Evolutionary conservation across 2,329 filamentous ascomycete genomes (phyloP), one percentile per base, ranked within the genome.

Genomic region (Ilyonectria destructans): DNA sequence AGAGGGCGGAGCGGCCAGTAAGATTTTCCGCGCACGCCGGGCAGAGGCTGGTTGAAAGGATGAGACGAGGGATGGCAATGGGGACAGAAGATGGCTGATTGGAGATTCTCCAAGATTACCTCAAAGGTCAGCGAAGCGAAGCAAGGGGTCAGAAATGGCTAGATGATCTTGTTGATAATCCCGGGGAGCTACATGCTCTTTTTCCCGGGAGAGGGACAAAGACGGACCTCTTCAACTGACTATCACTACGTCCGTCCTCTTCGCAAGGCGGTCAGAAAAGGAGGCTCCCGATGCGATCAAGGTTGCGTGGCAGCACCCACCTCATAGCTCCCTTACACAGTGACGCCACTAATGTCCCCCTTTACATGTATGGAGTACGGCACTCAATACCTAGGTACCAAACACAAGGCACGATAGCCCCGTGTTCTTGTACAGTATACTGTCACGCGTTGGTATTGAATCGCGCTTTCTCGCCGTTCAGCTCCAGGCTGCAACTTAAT

Each of bases 11-110:
- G 31, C 65, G 68, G 68, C 65, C 48, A 68, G 48, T 60, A 51
- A 55, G 57, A 65, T 69, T 62, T 69, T 62, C 37, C 61, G 68
- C 60, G 46, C 56, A 48, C 58, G 55, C 58, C 45, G 56, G 48
- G 49, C 37, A 17, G 45, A 59, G 54, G 56, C 19, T 29, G 35
- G 6, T 21, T n/a, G 43, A 58, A 31, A 33, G 31, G 40, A 55
- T 59, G 29, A 21, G 29, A 51, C 19, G 23, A 40, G 29, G 49
- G 56, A 60, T 29, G 56, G 19, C 40, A 8, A 54, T 21, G 51
- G 31, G 15, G 17, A 60, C 52, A 51, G n/a, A 57, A 43, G 51
- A 62, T 45, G 26, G 51, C 57, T 35, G 43, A 57, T 43, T 19
- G n/a, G 15, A 62, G 51, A 37, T 35, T 35, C 51, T 23, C 31